These are phyloP conservation scores for Zea mays DNA, from an alignment of 176 grass and related monocot species.

Conservation along the genomic window DNA sequence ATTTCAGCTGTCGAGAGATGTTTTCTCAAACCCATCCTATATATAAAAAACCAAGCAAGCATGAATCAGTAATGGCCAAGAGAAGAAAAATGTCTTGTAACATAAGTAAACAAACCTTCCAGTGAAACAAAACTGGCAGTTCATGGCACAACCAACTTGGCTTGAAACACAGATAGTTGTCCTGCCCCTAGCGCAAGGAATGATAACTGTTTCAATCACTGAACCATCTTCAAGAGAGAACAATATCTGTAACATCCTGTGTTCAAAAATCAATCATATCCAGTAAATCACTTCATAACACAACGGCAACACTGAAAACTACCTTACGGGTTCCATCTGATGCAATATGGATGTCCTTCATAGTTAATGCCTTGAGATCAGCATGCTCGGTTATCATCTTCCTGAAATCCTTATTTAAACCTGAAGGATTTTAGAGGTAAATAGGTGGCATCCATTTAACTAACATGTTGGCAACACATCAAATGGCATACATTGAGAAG, in stretches of 20 bases:
- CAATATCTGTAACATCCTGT: slow-evolving; percentile 88
- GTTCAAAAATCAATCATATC: slow-evolving; percentile 63
- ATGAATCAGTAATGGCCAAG: not conserved
- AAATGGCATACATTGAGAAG: not conserved
- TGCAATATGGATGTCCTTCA: slow-evolving; percentile 72
- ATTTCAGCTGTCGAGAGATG: slow-evolving; percentile 92
- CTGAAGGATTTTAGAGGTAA: slow-evolving; percentile 32
- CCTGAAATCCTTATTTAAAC: slow-evolving; percentile 93
- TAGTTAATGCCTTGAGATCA: slow-evolving; percentile 73
- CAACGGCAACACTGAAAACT: slow-evolving; percentile 33
- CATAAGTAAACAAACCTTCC: slow-evolving; percentile 56
- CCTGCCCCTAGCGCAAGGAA: slow-evolving; percentile 69
- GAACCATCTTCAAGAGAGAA: slow-evolving; percentile 80
- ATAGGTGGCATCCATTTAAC: not conserved
- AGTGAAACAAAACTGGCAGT: slow-evolving; percentile 98
- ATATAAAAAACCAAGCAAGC: not conserved
- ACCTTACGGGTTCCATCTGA: slow-evolving; percentile 93
- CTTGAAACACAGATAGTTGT: slow-evolving; percentile 96
- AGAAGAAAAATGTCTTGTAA: slow-evolving; percentile 1
- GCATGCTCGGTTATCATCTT: slow-evolving; percentile 75
- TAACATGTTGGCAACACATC: not conserved
- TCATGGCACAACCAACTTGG: slow-evolving; percentile 97
- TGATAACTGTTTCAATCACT: slow-evolving; percentile 93
- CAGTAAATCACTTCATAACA: slow-evolving; percentile 21
- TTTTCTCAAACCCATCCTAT: slow-evolving; percentile 94